Evolutionary conservation across 306 rosid genomes (phyloP).

Genomic region (Glycine soja): DNA sequence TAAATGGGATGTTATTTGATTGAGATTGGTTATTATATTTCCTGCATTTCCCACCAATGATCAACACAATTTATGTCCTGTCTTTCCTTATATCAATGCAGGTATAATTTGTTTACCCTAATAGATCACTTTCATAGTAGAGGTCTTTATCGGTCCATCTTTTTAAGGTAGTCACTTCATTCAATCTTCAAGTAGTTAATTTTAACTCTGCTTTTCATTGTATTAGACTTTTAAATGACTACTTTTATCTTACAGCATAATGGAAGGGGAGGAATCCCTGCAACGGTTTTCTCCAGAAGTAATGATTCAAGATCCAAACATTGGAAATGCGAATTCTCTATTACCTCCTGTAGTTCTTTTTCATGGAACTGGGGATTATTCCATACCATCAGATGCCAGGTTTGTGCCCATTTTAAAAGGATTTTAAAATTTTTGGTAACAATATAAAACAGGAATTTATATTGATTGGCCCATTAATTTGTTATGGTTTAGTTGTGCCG

Average conservation of each 20-base stretch:
- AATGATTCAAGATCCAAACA: conserved; percentile 72
- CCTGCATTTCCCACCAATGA: conserved; percentile 11
- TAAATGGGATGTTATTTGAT: conserved; percentile 32
- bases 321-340: conserved; percentile 69
- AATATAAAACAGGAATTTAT: conserved; percentile 14
- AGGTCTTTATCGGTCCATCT: conserved; percentile 86
- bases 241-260: conserved; percentile 70
- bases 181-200: conserved; percentile 25
- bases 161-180: conserved; percentile 61
- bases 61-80: conserved; percentile 17
- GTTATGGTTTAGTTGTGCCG: neutral
- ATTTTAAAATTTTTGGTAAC: conserved; percentile 33
- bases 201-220: conserved; percentile 31
- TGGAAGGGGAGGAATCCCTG: conserved; percentile 94
- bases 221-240: conserved; percentile 37
- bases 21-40: neutral
- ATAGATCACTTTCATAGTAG: conserved; percentile 79
- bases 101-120: conserved; percentile 82
- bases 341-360: conserved; percentile 74
- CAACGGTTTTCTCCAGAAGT: conserved; percentile 87
- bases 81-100: conserved; percentile 52
- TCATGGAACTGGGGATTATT: conserved; percentile 94
- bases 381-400: conserved; percentile 93
- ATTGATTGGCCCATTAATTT: conserved; percentile 15
- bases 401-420: conserved; percentile 43